Evolutionary conservation across 352 stramenopile genomes (phyloP), one percentile per base, ranked within the genome.

Genomic region (Blastocystis sp.): DNA sequence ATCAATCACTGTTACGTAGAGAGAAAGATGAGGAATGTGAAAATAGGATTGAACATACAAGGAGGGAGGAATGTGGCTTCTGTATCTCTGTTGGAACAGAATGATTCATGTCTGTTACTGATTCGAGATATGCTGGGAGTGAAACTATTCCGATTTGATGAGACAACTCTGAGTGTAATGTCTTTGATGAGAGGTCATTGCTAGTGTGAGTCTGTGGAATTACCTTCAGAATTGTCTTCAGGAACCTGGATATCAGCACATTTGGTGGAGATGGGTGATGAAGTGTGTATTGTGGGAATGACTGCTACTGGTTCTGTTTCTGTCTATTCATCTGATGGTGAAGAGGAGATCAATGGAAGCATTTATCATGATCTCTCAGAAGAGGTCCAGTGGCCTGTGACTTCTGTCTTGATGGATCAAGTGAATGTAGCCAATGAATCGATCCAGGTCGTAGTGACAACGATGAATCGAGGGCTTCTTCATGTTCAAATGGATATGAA

Each of bases 111-210:
- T 11, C 37, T 29, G 12, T 11, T 78, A 1, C 66, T 78, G 2
- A 49, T 58, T 14, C 0, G 21, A 14, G 66, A 78, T 39, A 32
- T 58, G 39, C 11, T 1, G 4, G 27, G 49, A 32, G 35, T 78
- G 14, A 78, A 78, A 32, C 42, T 56, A 12, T 78, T 78, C 66
- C 4, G 35, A 19, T 78, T 78, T 49, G 32, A 57, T 32, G 7
- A 19, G 19, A 16, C 66, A 21, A 24, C 12, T 9, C 24, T 56
- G 42, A 78, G 42, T 5, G 66, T 78, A 57, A 32, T 58, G 32
- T 14, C 7, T 1, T 9, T 21, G 27, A 12, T 11, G 42, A 16
- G 27, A 58, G 21, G 46, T 29, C 27, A 19, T 19, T 24, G 12
- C 14, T 54, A 21, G 21, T 57, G 21, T 57, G 11, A n/a, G 11